Evolutionary conservation across 1,284 basidiomycete species (phyloP).

Genomic region (Ceratobasidium sp.): DNA sequence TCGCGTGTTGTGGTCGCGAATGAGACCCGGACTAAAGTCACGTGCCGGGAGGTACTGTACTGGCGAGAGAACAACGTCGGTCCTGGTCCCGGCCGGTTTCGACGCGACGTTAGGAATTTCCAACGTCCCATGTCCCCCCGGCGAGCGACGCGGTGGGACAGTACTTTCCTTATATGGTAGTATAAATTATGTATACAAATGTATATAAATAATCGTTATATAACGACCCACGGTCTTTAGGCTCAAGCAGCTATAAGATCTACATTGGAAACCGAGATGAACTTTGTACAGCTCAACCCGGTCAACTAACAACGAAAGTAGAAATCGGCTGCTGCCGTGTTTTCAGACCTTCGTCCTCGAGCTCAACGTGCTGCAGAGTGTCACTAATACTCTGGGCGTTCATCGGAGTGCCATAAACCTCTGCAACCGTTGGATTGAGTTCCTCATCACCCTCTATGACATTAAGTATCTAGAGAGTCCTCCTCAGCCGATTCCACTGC

Average conservation of each 20-base stretch:
- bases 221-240: neutral
- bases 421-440: constrained; percentile 2
- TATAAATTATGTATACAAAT: constrained; percentile 3
- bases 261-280: neutral
- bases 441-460: neutral
- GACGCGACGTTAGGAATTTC: constrained; percentile 25
- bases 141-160: neutral
- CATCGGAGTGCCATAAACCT: neutral
- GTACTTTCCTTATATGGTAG: constrained; percentile 16
- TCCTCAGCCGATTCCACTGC: no score
- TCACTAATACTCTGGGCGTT: neutral
- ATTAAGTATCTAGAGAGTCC: no score
- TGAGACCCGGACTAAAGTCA: no score
- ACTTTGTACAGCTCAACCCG: neutral
- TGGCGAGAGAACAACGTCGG: constrained; percentile 14
- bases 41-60: no score
- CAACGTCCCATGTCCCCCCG: constrained; percentile 11
- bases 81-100: neutral
- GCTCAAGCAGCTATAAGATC: neutral
- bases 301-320: neutral
- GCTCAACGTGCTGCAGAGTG: neutral
- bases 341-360: neutral
- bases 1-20: no score
- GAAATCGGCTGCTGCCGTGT: neutral
- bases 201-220: neutral